phyloP scores from a whole-genome alignment of 805 yeast species.

The Pichia manshurica region DNA sequence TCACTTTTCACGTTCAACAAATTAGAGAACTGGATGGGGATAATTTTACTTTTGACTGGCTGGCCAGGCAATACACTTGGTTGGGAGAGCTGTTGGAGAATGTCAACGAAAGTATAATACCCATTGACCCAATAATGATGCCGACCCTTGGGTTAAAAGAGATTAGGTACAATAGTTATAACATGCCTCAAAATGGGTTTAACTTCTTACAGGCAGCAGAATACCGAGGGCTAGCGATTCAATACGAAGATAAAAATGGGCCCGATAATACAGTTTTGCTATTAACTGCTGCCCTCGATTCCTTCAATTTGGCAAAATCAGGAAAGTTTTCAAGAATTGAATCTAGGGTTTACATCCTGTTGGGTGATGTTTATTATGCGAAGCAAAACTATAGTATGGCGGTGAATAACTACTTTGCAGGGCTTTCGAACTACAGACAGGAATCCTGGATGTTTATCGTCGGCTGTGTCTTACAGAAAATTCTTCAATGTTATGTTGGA shows the following conservation, averaged over 20 bases:
- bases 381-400: constrained; percentile 36
- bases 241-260: neutral
- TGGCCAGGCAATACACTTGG: constrained; percentile 58
- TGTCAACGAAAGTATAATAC: constrained; percentile 30
- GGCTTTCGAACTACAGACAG: constrained; percentile 33
- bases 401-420: constrained; percentile 35
- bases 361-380: constrained; percentile 44
- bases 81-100: constrained; percentile 50
- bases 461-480: constrained; percentile 29
- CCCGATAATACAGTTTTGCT: constrained; percentile 21
- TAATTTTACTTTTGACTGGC: constrained; percentile 39
- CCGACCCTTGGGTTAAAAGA: constrained; percentile 25
- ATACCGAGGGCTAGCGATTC: constrained; percentile 7
- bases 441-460: constrained; percentile 39
- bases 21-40: constrained; percentile 27
- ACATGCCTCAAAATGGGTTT: constrained; percentile 41
- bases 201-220: constrained; percentile 34
- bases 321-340: constrained; percentile 35
- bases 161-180: constrained; percentile 18
- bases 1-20: constrained; percentile 55
- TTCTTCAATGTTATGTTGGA: constrained; percentile 35
- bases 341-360: constrained; percentile 40
- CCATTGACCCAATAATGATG: constrained; percentile 29
- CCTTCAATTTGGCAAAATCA: constrained; percentile 32
- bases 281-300: constrained; percentile 33